Percentiles rank a stretch among this genome's conserved stretches.
Evolutionary conservation across 2,329 filamentous ascomycete genomes (phyloP).

Genomic region (Mariannaea elegans): DNA sequence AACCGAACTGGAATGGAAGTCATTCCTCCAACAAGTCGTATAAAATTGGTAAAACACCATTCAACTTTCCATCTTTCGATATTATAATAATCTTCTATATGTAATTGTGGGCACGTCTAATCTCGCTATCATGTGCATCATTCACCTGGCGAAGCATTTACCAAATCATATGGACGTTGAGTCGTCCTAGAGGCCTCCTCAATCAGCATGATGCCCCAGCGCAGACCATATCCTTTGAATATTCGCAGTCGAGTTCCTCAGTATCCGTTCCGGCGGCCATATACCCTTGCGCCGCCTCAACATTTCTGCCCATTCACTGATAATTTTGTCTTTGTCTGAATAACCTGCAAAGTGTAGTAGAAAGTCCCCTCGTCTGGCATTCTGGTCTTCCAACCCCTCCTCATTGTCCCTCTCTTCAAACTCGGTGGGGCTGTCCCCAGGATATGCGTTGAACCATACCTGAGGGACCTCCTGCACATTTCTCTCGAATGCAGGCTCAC

Average conservation of each 20-base stretch:
- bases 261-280: not conserved
- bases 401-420: not conserved
- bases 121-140: too few relatives aligned
- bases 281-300: not conserved
- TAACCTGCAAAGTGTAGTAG: not conserved
- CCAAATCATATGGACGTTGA: too few relatives aligned
- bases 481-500: not conserved
- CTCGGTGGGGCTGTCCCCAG: not conserved
- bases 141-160: too few relatives aligned
- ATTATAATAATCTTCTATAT: too few relatives aligned
- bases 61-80: too few relatives aligned
- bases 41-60: too few relatives aligned
- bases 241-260: not conserved
- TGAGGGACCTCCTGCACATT: not conserved
- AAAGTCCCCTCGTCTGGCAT: conserved; percentile 3
- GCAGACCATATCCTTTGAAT: not conserved
- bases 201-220: not conserved
- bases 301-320: not conserved
- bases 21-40: too few relatives aligned
- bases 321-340: not conserved
- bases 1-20: too few relatives aligned
- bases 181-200: too few relatives aligned
- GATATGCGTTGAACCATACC: conserved; percentile 1
- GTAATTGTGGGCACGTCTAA: too few relatives aligned
- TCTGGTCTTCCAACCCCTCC: not conserved